Evolutionary conservation across 169 alveolate genomes (phyloP).

Genomic region (Plasmodium billcollinsi): DNA sequence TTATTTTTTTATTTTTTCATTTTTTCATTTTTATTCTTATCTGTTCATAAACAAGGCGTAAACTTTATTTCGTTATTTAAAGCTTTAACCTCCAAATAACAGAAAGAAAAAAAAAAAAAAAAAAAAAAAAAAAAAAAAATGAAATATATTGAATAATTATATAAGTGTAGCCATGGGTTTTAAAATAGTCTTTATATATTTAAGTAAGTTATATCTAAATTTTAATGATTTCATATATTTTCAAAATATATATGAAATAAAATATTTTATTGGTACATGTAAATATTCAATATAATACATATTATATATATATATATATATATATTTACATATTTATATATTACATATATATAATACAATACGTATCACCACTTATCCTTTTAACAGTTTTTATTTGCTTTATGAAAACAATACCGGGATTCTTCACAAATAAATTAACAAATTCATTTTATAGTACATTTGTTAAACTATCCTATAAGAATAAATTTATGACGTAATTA

Average conservation of each 20-base stretch:
- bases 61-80: no score
- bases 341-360: neutral
- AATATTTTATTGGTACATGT: no score
- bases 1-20: no score
- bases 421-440: slow-evolving; percentile 1
- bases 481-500: slow-evolving; percentile 42
- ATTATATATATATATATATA: neutral
- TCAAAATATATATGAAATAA: no score
- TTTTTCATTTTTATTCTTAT: no score
- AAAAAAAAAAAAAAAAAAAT: slow-evolving; percentile 4
- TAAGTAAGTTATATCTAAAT: neutral
- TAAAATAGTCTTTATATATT: neutral
- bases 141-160: neutral
- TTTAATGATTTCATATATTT: neutral
- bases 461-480: slow-evolving; percentile 18
- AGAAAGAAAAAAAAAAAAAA: neutral
- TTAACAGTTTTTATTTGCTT: slow-evolving; percentile 12
- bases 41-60: no score
- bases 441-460: slow-evolving; percentile 21
- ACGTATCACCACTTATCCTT: neutral
- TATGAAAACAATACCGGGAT: slow-evolving; percentile 17
- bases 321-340: neutral
- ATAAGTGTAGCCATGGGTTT: neutral
- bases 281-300: neutral
- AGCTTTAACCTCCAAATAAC: neutral